A percentile compares a stretch with the other conserved stretches of the same genome.
These are phyloP conservation scores for Colletotrichum truncatum DNA, from an alignment of 2,329 filamentous ascomycete genomes.

Conservation along the genomic window DNA sequence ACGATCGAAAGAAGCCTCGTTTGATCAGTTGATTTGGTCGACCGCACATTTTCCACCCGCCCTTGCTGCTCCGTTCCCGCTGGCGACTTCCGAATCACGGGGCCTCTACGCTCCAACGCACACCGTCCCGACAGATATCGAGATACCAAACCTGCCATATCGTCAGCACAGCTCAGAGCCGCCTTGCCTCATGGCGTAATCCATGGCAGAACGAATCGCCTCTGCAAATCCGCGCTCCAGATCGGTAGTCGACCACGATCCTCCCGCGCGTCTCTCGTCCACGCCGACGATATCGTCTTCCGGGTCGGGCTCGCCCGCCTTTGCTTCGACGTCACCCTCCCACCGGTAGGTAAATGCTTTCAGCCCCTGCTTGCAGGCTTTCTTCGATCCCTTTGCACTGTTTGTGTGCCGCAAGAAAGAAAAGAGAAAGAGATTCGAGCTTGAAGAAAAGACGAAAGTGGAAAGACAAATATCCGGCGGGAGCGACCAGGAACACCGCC, in stretches of 20 bases:
- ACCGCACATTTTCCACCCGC: background rate
- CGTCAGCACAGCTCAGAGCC: slow-evolving; percentile 17
- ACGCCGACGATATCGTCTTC: slow-evolving; percentile 37
- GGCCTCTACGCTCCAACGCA: background rate
- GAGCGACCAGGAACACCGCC: background rate
- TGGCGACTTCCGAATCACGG: background rate
- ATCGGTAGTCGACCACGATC: slow-evolving; percentile 65
- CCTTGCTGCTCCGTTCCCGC: background rate
- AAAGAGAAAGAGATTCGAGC: background rate
- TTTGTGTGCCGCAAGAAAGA: slow-evolving; percentile 2
- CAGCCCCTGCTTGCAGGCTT: background rate
- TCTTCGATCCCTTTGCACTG: background rate
- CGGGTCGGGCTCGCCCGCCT: slow-evolving; percentile 23
- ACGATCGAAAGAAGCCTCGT: background rate
- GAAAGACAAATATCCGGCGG: background rate
- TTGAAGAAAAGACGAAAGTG: background rate
- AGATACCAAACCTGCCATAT: slow-evolving; percentile 10
- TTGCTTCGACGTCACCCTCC: slow-evolving; percentile 28
- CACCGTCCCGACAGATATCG: slow-evolving; percentile 4
- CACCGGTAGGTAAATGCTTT: slow-evolving; percentile 28
- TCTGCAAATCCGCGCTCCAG: slow-evolving; percentile 57
- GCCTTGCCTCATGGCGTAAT: slow-evolving; percentile 71
- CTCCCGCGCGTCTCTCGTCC: slow-evolving; percentile 58
- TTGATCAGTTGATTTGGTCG: slow-evolving; percentile 26
- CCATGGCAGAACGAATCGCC: slow-evolving; percentile 72